Evolutionary conservation across 495 filamentous ascomycete species (phyloP), one percentile per base, ranked within the genome.

Genomic region (Entonaema liquescens): DNA sequence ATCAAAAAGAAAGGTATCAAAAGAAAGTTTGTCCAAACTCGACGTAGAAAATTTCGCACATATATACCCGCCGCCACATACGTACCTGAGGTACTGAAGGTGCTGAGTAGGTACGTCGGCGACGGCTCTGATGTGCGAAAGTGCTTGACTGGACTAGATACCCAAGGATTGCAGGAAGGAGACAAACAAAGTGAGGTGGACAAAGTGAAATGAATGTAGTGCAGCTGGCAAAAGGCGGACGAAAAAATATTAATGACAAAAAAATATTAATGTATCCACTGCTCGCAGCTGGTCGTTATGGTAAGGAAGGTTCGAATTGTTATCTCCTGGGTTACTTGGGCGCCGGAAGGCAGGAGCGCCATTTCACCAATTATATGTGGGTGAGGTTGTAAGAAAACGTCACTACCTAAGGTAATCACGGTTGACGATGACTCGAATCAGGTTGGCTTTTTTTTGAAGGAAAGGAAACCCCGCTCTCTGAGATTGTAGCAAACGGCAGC

Each of bases 291-390:
- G 7, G 42, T 19, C 7, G 42, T 47, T 47, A 23, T 47, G 19
- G 19, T 47, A 21, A 47, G 42, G 19, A 23, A 23, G 42, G 4
- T 8, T 47, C 42, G 42, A 47, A 1, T 21, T 19, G 11, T 47
- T 47, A 47, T 47, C 23, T 47, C 42, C 19, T 47, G 2, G 42
- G 42, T 47, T 12, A 9, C 17, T 47, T 21, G 42, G 17, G 19
- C 5, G 17, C 42, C 19, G 17, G 5, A 21, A 21, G 42, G 19
- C 19, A 47, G 23, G 42, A 23, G 9, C 42, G 42, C 42, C 52
- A 55, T 55, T 55, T 55, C 52, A 19, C n/a, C 28, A 55, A 55
- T 55, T 55, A 55, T 31, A n/a, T 19, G n/a, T 33, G 25, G 28
- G 28, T 55, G 52, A 55, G 26, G 17, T 17, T 55, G 52, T 17